Base-by-base conservation (phyloP, 1,284 basidiomycete genomes). In the Fomitopsis pinicola region DNA sequence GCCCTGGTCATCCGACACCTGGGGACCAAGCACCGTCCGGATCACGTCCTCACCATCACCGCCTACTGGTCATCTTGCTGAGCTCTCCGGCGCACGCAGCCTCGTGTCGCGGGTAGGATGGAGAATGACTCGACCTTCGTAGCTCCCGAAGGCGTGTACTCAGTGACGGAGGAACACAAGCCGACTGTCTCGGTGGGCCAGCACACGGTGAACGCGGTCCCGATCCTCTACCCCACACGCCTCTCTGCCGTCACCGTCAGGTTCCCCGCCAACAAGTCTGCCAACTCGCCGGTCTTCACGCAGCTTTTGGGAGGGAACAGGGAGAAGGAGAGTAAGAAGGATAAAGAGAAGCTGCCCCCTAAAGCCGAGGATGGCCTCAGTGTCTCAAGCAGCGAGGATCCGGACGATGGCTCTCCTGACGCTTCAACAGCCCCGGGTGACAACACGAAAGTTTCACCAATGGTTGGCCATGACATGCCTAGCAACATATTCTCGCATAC, bases 71-170 rank as follows among this genome's bases (percentile, higher is more conserved):
- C 55, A 17, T 19, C 42, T 45, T 45, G 42, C 42, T 45, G 38
- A 40, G 38, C 38, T 40, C 38, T 5, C 22, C 42, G 17, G 42
- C n/a, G n/a, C 3, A 19, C 28, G 28, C 48, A 50, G 48, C 48
- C 28, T 50, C 48, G 28, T n/a, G 9, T 28, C 45, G 26, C 19
- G 17, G 28, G 56, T 56, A 68, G 68, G 62, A 92, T 92, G 88
- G 89, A 92, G 79, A 89, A 83, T 80, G 90, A 91, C 59, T 82
- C 82, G 61, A 88, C 89, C 22, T 92, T 94, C 75, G 87, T 92
- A 61, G 91, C 91, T 40, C 91, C 92, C 61, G 92, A 94, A 74
- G 92, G 91, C 68, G 89, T 92, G 59, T 94, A 94, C 76, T 87
- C 89, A 22, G 82, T 92, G 70, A 89, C 86, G n/a, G 91, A 93